phyloP scores from a whole-genome alignment of 225 moss, liverwort and hornwort genomes.

The Takakia lepidozioides region DNA sequence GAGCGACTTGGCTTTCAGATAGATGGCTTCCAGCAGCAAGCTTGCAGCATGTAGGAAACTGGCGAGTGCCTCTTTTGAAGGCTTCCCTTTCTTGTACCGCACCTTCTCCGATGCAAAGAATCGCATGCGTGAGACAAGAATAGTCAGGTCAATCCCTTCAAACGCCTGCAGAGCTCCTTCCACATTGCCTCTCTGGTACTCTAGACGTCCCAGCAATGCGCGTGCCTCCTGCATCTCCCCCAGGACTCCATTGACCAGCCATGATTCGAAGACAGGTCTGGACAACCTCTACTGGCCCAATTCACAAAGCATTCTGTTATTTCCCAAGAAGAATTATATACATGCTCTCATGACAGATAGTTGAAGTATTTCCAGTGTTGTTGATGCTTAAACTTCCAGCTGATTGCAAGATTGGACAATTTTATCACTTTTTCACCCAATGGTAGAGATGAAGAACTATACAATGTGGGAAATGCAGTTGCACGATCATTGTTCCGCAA shows the following conservation, averaged over 20 bases:
- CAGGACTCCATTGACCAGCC: not conserved
- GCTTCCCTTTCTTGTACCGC: conserved; percentile 28
- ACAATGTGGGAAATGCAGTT: no score
- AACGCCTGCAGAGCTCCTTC: conserved; percentile 55
- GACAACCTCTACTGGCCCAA: no score
- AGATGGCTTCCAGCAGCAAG: conserved; percentile 62
- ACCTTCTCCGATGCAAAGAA: conserved; percentile 32
- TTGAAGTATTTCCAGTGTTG: no score
- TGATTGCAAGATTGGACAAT: no score
- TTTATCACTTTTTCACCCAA: no score
- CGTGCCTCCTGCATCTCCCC: conserved; percentile 51
- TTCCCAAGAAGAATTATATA: no score
- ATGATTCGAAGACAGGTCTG: no score
- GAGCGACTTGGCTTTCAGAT: conserved; percentile 71
- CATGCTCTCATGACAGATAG: no score
- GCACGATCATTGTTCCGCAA: no score
- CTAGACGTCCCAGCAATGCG: conserved; percentile 57
- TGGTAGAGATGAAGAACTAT: no score
- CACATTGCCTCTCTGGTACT: conserved; percentile 64
- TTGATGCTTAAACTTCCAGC: no score
- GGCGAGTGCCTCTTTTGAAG: conserved; percentile 27
- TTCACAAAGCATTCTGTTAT: no score
- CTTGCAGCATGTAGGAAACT: conserved; percentile 52
- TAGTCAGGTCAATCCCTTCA: conserved; percentile 52
- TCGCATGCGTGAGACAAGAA: conserved; percentile 45